A percentile compares a stretch with the other conserved stretches of the same genome.
Conservation (phyloP, 257 asterid species). For the Solanum etuberosum region DNA sequence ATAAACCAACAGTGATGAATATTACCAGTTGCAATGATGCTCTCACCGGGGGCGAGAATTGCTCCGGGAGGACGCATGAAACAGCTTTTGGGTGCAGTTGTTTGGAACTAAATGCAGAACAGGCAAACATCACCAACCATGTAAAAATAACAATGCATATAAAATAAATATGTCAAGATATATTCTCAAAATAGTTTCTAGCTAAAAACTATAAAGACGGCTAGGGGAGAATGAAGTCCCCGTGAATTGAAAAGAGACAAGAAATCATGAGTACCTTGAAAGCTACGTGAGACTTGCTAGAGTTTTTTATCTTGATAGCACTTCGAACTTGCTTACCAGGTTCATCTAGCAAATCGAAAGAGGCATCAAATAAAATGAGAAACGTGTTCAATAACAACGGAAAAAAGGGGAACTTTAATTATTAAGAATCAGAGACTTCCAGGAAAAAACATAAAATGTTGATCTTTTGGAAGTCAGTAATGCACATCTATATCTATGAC, state of each 20-base stretch:
- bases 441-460: background rate
- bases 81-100: conserved; percentile 94
- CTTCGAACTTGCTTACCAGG: conserved; percentile 93
- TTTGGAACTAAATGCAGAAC: conserved; percentile 62
- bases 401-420: background rate
- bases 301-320: conserved; percentile 78
- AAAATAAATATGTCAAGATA: background rate
- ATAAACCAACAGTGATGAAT: background rate
- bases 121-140: conserved; percentile 6
- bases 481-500: background rate
- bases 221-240: background rate
- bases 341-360: conserved; percentile 43
- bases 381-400: background rate
- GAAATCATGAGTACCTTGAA: conserved; percentile 47
- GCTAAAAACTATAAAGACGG: background rate
- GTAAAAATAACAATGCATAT: background rate
- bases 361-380: background rate
- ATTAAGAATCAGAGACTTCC: background rate
- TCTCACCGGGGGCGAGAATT: conserved; percentile 90
- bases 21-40: conserved; percentile 82
- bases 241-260: background rate
- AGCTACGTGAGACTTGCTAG: conserved; percentile 93
- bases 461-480: background rate
- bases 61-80: conserved; percentile 99
- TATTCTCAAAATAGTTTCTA: background rate